Evolutionary conservation across 2,329 filamentous ascomycete genomes (phyloP), one percentile per base, ranked within the genome.

Genomic region (Arachnopeziza araneosa): DNA sequence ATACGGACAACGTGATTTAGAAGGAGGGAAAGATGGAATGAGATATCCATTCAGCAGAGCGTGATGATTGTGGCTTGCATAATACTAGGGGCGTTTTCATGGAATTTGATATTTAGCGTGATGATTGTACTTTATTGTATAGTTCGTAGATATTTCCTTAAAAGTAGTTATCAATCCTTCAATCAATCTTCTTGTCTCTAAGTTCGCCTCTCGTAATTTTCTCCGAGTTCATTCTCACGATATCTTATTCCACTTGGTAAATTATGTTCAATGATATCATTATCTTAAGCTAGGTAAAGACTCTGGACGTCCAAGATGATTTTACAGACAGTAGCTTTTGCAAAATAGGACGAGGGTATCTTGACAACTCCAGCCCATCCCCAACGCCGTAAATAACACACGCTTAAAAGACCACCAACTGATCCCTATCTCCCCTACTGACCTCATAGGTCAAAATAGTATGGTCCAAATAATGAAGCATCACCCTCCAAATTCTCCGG

Each of bases 401-500:
- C 12, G 6, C 44, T 67, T 60, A 71, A 60, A 65, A 61, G 52
- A 63, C 49, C 52, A 56, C 57, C 59, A 75, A 66, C 32, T 61
- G 65, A 55, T 70, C 67, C 19, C 65, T 60, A 50, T 72, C 71
- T 52, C 77, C 73, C 24, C 80, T 75, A 52, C 74, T 77, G 57
- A 91, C 73, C 71, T 90, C 86, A 74, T 91, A 93, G 60, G 82
- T 86, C 64, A 91, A 69, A 26, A 93, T 80, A 1, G 83, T 82
- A 67, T 90, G 85, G 72, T 91, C 85, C 60, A 81, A 80, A 70
- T 88, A 93, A 71, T 90, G 85, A 72, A 93, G 74, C 71, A 93
- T 81, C 60, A 93, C 66, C 60, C 88, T 77, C 79, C 87, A 92
- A 60, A 83, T 78, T 64, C 78, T 77, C 24, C 19, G 6, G 17